Percentiles rank a stretch among this genome's conserved stretches.
Conservation (phyloP, 345 rosid species). For the Arabidopsis suecica region DNA sequence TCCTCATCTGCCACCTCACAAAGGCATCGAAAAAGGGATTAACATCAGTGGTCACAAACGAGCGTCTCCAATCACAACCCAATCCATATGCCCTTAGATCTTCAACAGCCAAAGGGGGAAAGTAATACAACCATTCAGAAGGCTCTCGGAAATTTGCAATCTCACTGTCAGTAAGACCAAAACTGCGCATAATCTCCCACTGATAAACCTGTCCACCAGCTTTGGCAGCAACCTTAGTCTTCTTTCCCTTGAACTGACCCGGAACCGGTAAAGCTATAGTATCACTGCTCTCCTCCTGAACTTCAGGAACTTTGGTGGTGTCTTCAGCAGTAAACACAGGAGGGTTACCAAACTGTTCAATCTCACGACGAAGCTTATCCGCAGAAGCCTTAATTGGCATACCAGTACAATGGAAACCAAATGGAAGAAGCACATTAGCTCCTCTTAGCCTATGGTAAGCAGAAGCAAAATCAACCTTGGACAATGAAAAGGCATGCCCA, state of each 20-base stretch:
- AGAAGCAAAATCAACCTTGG: slow-evolving; percentile 90
- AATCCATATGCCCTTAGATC: slow-evolving; percentile 88
- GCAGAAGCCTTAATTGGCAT: slow-evolving; percentile 99
- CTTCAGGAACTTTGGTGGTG: slow-evolving; percentile 37
- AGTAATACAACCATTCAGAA: slow-evolving; percentile 72
- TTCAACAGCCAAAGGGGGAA: slow-evolving; percentile 75
- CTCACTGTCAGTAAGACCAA: slow-evolving; percentile 75
- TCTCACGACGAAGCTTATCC: slow-evolving; percentile 83
- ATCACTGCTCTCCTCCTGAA: slow-evolving; percentile 48
- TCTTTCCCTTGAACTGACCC: slow-evolving; percentile 79
- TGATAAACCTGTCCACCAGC: slow-evolving; percentile 78
- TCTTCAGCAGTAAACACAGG: slow-evolving; percentile 60
- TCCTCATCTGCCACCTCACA: slow-evolving; percentile 94
- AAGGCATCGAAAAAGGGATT: slow-evolving; percentile 82
- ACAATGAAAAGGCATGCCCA: slow-evolving; percentile 81
- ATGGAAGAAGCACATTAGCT: slow-evolving; percentile 83
- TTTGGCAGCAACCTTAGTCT: slow-evolving; percentile 88
- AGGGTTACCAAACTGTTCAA: slow-evolving; percentile 73
- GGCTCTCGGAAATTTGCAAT: slow-evolving; percentile 78
- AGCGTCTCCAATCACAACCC: slow-evolving; percentile 95
- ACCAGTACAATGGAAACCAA: slow-evolving; percentile 94
- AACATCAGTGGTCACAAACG: slow-evolving; percentile 83
- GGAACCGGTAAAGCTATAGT: slow-evolving; percentile 50
- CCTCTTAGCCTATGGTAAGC: slow-evolving; percentile 90
- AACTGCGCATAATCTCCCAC: slow-evolving; percentile 97